Base-by-base conservation (phyloP, 2,329 filamentous ascomycete genomes). In the Aspergillus quadricinctus region DNA sequence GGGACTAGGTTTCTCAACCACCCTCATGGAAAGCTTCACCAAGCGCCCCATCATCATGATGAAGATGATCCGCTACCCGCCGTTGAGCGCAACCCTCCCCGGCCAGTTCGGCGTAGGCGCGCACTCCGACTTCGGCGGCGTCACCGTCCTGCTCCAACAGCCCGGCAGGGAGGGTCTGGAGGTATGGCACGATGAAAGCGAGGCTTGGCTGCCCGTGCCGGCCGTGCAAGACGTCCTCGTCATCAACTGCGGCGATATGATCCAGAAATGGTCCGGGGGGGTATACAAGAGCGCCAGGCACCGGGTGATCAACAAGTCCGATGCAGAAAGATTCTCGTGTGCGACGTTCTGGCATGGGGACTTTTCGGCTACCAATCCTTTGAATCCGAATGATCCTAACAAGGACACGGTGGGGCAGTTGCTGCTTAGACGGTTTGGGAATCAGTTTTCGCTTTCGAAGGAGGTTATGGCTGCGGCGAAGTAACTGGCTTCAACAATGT, bases 191-290 rank as follows among this genome's bases (percentile, higher is more conserved):
- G 59, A 60, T 9, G 52, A 40, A 8, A 57, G 73, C 54, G 48
- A 61, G 28, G 28, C 21, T 1, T 62, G 60, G 60, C 31, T 62
- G 4, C 40, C 54, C 1, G 78, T 81, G 0, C 68, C 72, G 4
- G 78, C 79, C 0, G 69, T 75, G 1, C 64, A 72, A 45, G 77
- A 75, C 28, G 51, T 48, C 23, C 65, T 61, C 43, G 64, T 71
- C 41, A 64, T 70, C 53, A 70, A 70, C 54, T 52, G 61, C 3
- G 68, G 68, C 2, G 65, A 70, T 37, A 60, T 68, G 54, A 56
- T 69, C 35, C 56, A 61, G 52, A 50, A 56, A 10, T 67, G 60
- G 58, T 50, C 60, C 2, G 53, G 51, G 23, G 65, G 63, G 11
- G 41, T 50, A 8, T 67, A 67, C 52, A 53, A 53, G 1, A 61